Evolutionary conservation across 208 protist genomes (phyloP), one percentile per base, ranked within the genome.

Genomic region (Crithidia sp.): DNA sequence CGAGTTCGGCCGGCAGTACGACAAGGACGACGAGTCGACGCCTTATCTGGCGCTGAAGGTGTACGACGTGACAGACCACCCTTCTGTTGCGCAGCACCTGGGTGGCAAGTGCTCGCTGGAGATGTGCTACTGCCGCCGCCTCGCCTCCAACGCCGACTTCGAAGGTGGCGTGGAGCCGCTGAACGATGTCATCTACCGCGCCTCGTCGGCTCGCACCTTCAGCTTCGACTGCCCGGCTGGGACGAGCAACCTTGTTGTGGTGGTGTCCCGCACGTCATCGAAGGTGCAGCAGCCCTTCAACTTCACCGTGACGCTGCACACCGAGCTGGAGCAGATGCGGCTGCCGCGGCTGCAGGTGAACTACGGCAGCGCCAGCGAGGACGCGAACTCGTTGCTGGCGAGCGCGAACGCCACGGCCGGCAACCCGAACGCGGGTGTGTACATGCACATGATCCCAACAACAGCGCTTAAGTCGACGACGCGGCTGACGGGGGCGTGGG

Each of bases 151-250:
- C 61, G 84, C 84, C 14, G 91, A 96, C 74, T 66, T 94, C 28
- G 63, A 76, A 28, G 64, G 43, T 41, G 71, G 67, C 16, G 76
- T 92, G 53, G 75, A 82, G 66, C 87, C 86, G 9, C 60, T 96
- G 16, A 89, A 90, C 82, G 77, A 86, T 10, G 77, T 87, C 50
- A 62, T 84, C 40, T 93, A 92, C 63, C 76, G 80, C 49, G 88
- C 88, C 63, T 83, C 79, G 45, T 76, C 83, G 7, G 85, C 85
- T 36, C 80, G 87, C 66, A 93, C 88, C 39, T 72, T 85, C 49
- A 95, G 91, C 77, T 96, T 96, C 70, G 87, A 90, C 78, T 93
- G 87, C 57, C 91, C 91, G 4, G 81, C 87, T 41, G 91, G 91
- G 12, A 86, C 82, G 57, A 85, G 71, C 40, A 69, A 94, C 53